Evolutionary conservation across 1,284 basidiomycete species (phyloP), one percentile per base, ranked within the genome.

Genomic region (Cerrena zonata): DNA sequence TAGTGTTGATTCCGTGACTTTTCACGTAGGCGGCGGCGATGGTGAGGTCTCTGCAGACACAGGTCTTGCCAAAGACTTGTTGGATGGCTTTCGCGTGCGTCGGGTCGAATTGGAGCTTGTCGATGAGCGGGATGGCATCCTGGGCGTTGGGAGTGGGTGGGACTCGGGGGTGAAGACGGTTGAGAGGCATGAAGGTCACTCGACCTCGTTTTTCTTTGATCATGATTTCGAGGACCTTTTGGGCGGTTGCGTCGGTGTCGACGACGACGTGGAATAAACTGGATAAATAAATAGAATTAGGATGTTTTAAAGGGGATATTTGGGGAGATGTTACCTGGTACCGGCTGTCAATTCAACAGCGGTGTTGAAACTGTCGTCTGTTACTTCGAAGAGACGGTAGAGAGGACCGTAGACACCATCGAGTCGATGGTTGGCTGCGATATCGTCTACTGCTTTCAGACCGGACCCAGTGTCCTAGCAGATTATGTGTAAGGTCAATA

Each of bases 231-330:
- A 99, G 81, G 15, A 98, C 82, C 59, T 79, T 83, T 3, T 84
- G 84, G 0, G 93, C 96, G 0, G 94, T 98, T 39, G 87, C 86
- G 63, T 99, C 96, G 12, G 80, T 92, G 67, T 99, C 96, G 50
- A 99, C 95, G 0, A 99, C 95, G 26, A 99, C 86, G 62, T 99
- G 95, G 76, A 99, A 99, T 37, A 99, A 73, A 61, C 93, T 94
- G 57, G 45, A 36, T 36, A 2, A 25, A 26, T 4, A 7, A 13
- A 38, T 37, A 47, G 25, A 41, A 26, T 15, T n/a, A n/a, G n/a
- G n/a, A 10, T 24, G n/a, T 23, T 13, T 15, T n/a, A n/a, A 10
- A 24, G n/a, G 4, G 2, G 11, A 13, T 19, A 18, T 4, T 43
- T n/a, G 24, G 13, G 5, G 39, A 15, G 11, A 45, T 69, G n/a